A percentile compares a stretch with the other conserved stretches of the same genome.
phyloP scores from a whole-genome alignment of 129 eudicot genomes.

The Lactuca saligna region DNA sequence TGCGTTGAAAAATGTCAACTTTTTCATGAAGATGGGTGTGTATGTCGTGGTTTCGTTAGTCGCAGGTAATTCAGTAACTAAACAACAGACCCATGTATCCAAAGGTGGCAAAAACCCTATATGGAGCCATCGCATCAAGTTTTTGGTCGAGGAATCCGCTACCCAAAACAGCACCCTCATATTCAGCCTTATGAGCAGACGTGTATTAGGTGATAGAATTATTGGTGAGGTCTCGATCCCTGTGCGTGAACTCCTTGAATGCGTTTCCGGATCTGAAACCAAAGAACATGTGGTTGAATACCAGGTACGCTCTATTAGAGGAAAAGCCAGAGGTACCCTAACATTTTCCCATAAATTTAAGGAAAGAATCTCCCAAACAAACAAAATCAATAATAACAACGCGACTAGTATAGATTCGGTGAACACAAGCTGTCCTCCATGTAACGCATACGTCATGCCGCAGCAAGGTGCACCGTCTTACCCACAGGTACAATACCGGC shows the following conservation, averaged over 20 bases:
- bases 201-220: conserved; percentile 50
- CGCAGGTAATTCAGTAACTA: conserved; percentile 33
- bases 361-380: conserved; percentile 13
- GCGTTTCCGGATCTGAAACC: background rate
- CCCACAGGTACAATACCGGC: background rate
- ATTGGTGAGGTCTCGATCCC: conserved; percentile 65
- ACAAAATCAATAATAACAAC: background rate
- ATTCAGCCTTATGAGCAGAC: conserved; percentile 44
- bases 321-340: conserved; percentile 53
- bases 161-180: conserved; percentile 37
- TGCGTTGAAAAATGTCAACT: conserved; percentile 50
- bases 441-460: background rate
- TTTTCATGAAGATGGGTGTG: conserved; percentile 61
- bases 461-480: too few relatives aligned
- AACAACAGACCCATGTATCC: conserved; percentile 45
- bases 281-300: conserved; percentile 40
- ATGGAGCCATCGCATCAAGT: conserved; percentile 59
- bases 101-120: conserved; percentile 49
- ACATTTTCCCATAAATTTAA: conserved; percentile 53
- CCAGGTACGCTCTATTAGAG: conserved; percentile 44
- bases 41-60: conserved; percentile 51
- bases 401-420: too few relatives aligned
- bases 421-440: background rate
- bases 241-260: conserved; percentile 44
- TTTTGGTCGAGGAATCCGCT: conserved; percentile 44